Base-by-base conservation (phyloP, 2,329 filamentous ascomycete species). In the Corynespora cassiicola region DNA sequence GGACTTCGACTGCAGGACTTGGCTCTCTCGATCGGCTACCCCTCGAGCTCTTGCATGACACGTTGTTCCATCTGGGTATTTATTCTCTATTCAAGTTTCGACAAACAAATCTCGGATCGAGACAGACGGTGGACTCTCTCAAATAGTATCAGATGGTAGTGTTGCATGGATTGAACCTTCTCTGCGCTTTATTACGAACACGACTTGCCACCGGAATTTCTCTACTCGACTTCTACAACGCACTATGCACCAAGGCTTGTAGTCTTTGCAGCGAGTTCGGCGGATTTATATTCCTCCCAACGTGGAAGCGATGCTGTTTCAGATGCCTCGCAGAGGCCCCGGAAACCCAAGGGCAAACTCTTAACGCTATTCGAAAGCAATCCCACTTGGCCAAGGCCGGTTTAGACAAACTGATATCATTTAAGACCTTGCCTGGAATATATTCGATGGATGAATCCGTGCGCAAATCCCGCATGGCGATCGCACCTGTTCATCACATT, bases 291-390 rank as follows among this genome's bases (percentile, higher is more conserved):
- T 10, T n/a, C 16, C 20, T 33, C 9, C 20, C 24, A 23, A 33
- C 47, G 2, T 65, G 58, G 53, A 39, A n/a, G 7, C 60, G 63
- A 35, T 60, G 54, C 31, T 68, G 60, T 30, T 58, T 60, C 10
- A 2, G 1, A 3, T 68, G 63, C 40, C 38, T 66, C 18, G 31
- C 52, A 26, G 5, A 5, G 4, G 49, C 53, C 10, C 42, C 39
- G 6, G 50, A 60, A 45, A 46, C 34, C 32, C 47, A 50, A 43
- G 27, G 61, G 32, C 47, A 46, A 43, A 40, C 41, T 48, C 44
- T 56, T 37, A 39, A 45, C 28, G 4, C 30, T 37, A 31, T 42
- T 35, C 42, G 38, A n/a, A n/a, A n/a, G n/a, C n/a, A n/a, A n/a
- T n/a, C n/a, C n/a, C 24, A 19, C 39, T 45, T 63, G 27, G 45